Percentiles rank a stretch among this genome's conserved stretches.
Conservation (phyloP, 805 yeast species). For the Metschnikowia drakensbergensis region DNA sequence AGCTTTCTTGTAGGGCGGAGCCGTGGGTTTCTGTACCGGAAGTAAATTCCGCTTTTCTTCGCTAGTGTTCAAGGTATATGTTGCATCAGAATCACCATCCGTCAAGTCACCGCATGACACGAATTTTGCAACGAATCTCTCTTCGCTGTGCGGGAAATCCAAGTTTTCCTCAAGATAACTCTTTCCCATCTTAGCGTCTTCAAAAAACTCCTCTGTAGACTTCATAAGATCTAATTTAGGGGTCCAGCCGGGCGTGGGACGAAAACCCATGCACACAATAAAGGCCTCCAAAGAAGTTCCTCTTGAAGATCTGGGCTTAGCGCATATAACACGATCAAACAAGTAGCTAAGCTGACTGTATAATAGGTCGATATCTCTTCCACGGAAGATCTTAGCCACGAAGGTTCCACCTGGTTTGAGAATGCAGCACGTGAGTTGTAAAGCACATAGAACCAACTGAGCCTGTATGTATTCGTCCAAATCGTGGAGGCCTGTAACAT, state of each 20-base stretch:
- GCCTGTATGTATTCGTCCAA: constrained; percentile 96
- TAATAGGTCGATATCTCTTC: constrained; percentile 89
- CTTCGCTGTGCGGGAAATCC: constrained; percentile 50
- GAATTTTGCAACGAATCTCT: constrained; percentile 81
- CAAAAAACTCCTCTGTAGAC: constrained; percentile 82
- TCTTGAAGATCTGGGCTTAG: constrained; percentile 93
- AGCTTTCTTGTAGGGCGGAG: constrained; percentile 95
- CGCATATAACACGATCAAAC: constrained; percentile 86
- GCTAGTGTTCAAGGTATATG: constrained; percentile 56
- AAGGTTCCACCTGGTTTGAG: constrained; percentile 87
- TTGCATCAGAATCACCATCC: constrained; percentile 92
- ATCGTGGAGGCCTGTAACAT: constrained; percentile 96
- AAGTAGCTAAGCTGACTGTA: constrained; percentile 88
- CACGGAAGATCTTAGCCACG: constrained; percentile 95
- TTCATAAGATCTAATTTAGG: constrained; percentile 56
- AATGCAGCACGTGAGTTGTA: constrained; percentile 86
- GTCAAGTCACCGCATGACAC: constrained; percentile 91
- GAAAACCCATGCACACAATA: constrained; percentile 85
- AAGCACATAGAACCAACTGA: constrained; percentile 84
- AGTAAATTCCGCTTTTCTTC: constrained; percentile 54
- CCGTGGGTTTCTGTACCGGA: constrained; percentile 94
- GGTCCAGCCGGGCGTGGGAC: constrained; percentile 79
- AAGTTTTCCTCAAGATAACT: constrained; percentile 45
- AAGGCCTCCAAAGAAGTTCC: constrained; percentile 94
- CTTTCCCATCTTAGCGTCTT: constrained; percentile 56